Evolutionary conservation across 768 basidiomycete genomes (phyloP).

Genomic region (Hydnomerulius pinastri): DNA sequence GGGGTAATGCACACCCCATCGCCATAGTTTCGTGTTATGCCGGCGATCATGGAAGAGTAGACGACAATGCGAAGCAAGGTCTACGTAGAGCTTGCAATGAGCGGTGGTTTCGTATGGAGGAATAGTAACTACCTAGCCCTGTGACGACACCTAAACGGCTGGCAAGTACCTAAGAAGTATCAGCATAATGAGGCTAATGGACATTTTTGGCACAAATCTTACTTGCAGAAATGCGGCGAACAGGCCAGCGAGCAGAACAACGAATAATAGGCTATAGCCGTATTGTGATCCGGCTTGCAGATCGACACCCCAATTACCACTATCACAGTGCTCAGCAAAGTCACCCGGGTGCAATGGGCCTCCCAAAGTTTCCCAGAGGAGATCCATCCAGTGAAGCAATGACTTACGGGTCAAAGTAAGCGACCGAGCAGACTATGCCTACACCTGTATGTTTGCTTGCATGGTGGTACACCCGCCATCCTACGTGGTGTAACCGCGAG

Average conservation of each 20-base stretch:
- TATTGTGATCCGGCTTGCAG: slow-evolving; percentile 83
- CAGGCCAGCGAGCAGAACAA: slow-evolving; percentile 80
- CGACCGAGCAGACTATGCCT: slow-evolving; percentile 85
- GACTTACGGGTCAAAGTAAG: slow-evolving; percentile 85
- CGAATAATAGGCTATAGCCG: slow-evolving; percentile 85
- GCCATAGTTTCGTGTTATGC: slow-evolving; percentile 53
- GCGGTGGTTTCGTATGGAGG: not conserved
- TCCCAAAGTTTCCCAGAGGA: too few relatives aligned
- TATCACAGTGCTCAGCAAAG: slow-evolving; percentile 22
- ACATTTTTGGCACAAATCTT: not conserved
- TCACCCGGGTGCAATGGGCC: not conserved
- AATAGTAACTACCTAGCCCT: slow-evolving; percentile 58
- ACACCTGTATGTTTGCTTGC: slow-evolving; percentile 71
- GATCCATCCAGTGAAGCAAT: not conserved
- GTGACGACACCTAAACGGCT: slow-evolving; percentile 82
- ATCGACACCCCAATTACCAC: slow-evolving; percentile 91
- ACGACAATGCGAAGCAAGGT: slow-evolving; percentile 66
- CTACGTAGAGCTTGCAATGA: slow-evolving; percentile 34
- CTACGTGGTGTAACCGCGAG: slow-evolving; percentile 21
- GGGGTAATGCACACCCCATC: slow-evolving; percentile 65
- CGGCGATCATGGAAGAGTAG: slow-evolving; percentile 66
- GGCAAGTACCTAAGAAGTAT: slow-evolving; percentile 61
- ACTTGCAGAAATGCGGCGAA: slow-evolving; percentile 85
- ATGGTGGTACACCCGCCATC: slow-evolving; percentile 46
- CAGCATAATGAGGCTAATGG: not conserved